Base-by-base conservation (phyloP, 768 basidiomycete species). In the Kwoniella pini region DNA sequence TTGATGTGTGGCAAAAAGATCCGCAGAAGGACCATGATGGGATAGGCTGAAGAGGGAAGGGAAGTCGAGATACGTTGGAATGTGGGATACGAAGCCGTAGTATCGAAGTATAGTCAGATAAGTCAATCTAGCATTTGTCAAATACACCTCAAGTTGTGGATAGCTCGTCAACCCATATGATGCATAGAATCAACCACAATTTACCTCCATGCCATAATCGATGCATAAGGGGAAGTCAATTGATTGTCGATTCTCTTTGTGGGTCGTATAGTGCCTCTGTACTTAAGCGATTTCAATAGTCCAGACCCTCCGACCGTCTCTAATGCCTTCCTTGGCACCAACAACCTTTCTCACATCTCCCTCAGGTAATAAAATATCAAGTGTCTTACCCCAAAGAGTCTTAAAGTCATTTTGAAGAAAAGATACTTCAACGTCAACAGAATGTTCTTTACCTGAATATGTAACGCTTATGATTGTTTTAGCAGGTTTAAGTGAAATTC, bases 301-400 rank as follows among this genome's bases (percentile, higher is more conserved):
- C 63, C 67, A 68, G 5, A 60, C 57, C 56, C 49, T 52, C 64
- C 66, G 46, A 27, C 59, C 69, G 38, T 63, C 54, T 60, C 65
- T 49, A 15, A 33, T 24, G 11, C 40, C 63, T 33, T 68, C 60
- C 39, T 60, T 46, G 7, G 65, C 72, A 15, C 66, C 68, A 26
- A 49, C 53, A 7, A 78, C 72, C 26, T 19, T 48, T 22, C 77
- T 49, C 26, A 55, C 66, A 50, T 79, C 77, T 3, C 68, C 67
- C 15, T 53, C 52, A 3, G 77, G 76, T 24, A 79, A 54, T 4
- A 72, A 36, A 26, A 77, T 63, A 56, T 63, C 65, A 1, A 79
- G 19, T 26, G 40, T 65, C 22, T 61, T 40, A 0, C 58, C 68
- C 77, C 77, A 79, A 1, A 71, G 54, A 2, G 71, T 64, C 51